phyloP scores from a whole-genome alignment of 2,329 filamentous ascomycete genomes.

The Thielaviopsis ethacetica region DNA sequence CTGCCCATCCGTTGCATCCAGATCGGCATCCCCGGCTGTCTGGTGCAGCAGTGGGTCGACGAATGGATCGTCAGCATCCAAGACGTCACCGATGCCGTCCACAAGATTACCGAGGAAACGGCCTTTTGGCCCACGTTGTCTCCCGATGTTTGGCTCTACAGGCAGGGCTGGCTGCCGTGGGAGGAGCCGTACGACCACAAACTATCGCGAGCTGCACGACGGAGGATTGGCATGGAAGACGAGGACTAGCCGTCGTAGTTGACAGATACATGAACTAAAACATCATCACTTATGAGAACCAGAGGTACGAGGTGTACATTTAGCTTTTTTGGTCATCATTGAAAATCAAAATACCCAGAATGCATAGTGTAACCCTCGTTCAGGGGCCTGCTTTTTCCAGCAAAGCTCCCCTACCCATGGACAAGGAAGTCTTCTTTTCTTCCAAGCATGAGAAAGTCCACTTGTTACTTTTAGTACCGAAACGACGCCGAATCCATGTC shows the following conservation, averaged over 20 bases:
- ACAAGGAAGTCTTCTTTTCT: conserved; percentile 7
- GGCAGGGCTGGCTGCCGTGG: background rate
- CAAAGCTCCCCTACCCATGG: conserved; percentile 6
- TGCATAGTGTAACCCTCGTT: conserved; percentile 3
- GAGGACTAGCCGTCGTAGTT: background rate
- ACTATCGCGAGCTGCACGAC: background rate
- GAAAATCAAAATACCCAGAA: conserved; percentile 7
- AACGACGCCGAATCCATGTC: conserved; percentile 9
- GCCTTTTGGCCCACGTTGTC: conserved; percentile 20
- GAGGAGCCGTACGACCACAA: conserved; percentile 1
- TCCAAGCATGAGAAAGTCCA: conserved; percentile 6
- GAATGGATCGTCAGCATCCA: conserved; percentile 37
- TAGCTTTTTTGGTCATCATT: conserved; percentile 8
- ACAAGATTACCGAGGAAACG: conserved; percentile 19
- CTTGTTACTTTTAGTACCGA: conserved; percentile 10
- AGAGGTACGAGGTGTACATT: background rate
- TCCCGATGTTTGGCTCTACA: conserved; percentile 20
- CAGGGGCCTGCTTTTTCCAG: conserved; percentile 2
- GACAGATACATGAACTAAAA: background rate
- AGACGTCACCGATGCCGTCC: conserved; percentile 40
- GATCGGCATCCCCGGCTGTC: conserved; percentile 35
- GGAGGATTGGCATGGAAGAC: background rate
- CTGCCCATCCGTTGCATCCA: conserved; percentile 40
- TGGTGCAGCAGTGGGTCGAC: conserved; percentile 30
- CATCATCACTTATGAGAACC: background rate